Evolutionary conservation across 805 yeast species (phyloP), one percentile per base, ranked within the genome.

Genomic region (Metschnikowia vanudenii): DNA sequence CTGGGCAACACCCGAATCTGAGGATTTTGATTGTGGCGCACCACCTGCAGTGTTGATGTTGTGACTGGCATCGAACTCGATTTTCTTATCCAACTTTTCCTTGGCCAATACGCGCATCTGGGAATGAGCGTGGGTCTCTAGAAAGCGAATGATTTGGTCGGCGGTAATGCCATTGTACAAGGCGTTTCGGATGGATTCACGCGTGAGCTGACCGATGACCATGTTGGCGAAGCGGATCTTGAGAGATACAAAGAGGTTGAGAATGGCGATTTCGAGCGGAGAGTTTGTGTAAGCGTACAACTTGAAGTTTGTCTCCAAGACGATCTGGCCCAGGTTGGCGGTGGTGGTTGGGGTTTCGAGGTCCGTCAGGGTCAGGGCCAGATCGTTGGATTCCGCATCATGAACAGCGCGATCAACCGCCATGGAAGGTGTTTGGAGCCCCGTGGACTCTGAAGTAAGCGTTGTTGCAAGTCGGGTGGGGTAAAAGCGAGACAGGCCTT

Each of bases 391-490:
- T 13, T 68, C 70, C 31, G 53, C 49, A 9, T 50, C 56, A 3
- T 44, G 43, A 2, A 82, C 73, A 8, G 87, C 87, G 52, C 81
- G 84, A 49, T 84, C 84, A 70, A 91, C 76, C 1, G 85, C 91
- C 52, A 82, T 75, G 0, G 95, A 78, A 2, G 96, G 91, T 0
- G 89, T 72, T 52, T 87, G 76, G 41, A 84, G 71, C 4, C 84
- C 81, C 7, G 82, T 79, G 1, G 88, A 76, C 55, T 91, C 97
- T 0, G 96, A 85, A 0, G 97, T 91, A 45, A 91, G 60, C 16
- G 95, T 85, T 0, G 96, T 88, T 1, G 97, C 96, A 40, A 91
- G 68, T 53, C 96, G 73, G 0, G 98, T 92, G 2, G 98, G 97
- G 62, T 88, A 91, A 61, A 90, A 92, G 28, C 86, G 70, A 37